Conservation (phyloP, 1,284 basidiomycete genomes). For the Serendipita sp. region DNA sequence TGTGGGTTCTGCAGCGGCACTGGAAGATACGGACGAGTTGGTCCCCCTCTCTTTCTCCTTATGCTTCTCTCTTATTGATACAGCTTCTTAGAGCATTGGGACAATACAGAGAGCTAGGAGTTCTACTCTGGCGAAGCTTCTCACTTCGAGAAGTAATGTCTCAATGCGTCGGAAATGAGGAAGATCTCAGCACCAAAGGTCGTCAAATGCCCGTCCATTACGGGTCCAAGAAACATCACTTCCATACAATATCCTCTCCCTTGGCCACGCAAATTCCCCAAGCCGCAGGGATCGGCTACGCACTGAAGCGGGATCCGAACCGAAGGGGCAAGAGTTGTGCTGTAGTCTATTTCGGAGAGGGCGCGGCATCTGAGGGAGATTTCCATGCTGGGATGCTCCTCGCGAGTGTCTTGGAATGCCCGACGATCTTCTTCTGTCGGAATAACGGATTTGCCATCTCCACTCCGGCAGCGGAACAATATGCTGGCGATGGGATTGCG, state of each 20-base stretch:
- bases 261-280: slow-evolving; percentile 94
- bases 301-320: slow-evolving; percentile 64
- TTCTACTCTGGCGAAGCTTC: slow-evolving; percentile 79
- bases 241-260: slow-evolving; percentile 87
- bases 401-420: slow-evolving; percentile 60
- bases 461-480: slow-evolving; percentile 82
- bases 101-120: slow-evolving; percentile 82
- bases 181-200: slow-evolving; percentile 74
- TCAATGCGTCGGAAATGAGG: slow-evolving; percentile 76
- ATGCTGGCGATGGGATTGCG: slow-evolving; percentile 85
- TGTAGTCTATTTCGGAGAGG: slow-evolving; percentile 80
- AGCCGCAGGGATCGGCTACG: slow-evolving; percentile 86
- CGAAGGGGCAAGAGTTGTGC: slow-evolving; percentile 67
- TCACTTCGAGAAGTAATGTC: slow-evolving; percentile 61
- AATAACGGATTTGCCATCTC: slow-evolving; percentile 93
- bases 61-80: not conserved
- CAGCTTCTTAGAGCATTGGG: slow-evolving; percentile 25
- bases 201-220: slow-evolving; percentile 91
- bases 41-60: slow-evolving; percentile 20
- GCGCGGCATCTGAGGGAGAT: slow-evolving; percentile 64
- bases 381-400: slow-evolving; percentile 67
- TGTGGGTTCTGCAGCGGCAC: slow-evolving; percentile 77
- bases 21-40: slow-evolving; percentile 76
- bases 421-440: slow-evolving; percentile 60
- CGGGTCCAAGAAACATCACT: slow-evolving; percentile 70